A percentile compares a stretch with the other conserved stretches of the same genome.
Conservation (phyloP, 805 yeast species). For the Vanderwaltozyma verrucispora region DNA sequence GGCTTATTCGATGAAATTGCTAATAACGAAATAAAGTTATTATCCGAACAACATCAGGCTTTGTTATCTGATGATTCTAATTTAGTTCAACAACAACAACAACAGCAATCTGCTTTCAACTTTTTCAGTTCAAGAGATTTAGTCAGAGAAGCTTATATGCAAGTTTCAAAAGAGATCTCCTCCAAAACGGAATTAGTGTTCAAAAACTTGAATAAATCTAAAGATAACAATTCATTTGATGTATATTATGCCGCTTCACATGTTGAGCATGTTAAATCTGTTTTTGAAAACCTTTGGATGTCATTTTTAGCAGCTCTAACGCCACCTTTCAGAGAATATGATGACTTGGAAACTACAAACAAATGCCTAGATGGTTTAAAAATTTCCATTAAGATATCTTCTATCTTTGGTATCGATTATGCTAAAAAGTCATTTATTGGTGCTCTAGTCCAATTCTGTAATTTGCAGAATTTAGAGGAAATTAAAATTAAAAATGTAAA, state of each 20-base stretch:
- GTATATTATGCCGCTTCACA: slow-evolving; percentile 76
- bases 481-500: slow-evolving; percentile 70
- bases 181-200: slow-evolving; percentile 80
- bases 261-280: slow-evolving; percentile 82
- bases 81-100: slow-evolving; percentile 26
- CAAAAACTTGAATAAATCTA: slow-evolving; percentile 46
- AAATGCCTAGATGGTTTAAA: slow-evolving; percentile 78
- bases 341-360: slow-evolving; percentile 58
- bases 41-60: slow-evolving; percentile 91
- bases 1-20: slow-evolving; percentile 71
- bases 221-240: slow-evolving; percentile 33
- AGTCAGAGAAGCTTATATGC: slow-evolving; percentile 75
- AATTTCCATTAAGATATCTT: slow-evolving; percentile 70
- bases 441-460: slow-evolving; percentile 80
- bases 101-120: slow-evolving; percentile 35
- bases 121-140: slow-evolving; percentile 64
- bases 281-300: slow-evolving; percentile 96
- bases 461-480: slow-evolving; percentile 67
- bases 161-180: slow-evolving; percentile 87
- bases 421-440: slow-evolving; percentile 86
- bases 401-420: slow-evolving; percentile 71
- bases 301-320: slow-evolving; percentile 89
- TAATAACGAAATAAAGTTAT: slow-evolving; percentile 75
- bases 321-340: slow-evolving; percentile 84
- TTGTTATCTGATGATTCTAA: slow-evolving; percentile 53